phyloP scores from a whole-genome alignment of 2,329 filamentous ascomycete species.

The Dothideomycetes sp. region DNA sequence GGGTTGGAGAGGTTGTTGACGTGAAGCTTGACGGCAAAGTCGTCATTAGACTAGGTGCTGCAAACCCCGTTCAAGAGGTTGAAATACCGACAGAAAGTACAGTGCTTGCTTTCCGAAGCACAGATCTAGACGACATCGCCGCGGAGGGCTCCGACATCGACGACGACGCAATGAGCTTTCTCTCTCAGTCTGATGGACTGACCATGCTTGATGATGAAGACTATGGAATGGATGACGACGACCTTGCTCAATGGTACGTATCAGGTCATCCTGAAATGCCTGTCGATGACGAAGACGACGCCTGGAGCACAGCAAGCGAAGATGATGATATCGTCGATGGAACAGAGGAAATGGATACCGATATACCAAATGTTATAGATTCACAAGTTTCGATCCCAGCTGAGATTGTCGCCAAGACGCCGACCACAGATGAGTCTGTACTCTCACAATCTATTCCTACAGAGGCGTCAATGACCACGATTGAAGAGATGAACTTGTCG shows the following conservation, averaged over 20 bases:
- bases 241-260: conserved; percentile 4
- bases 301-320: conserved; percentile 11
- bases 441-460: no score
- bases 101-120: conserved; percentile 33
- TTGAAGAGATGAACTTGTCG: conserved; percentile 4
- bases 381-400: background rate
- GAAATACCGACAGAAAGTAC: conserved; percentile 37
- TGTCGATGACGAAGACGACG: conserved; percentile 7
- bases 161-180: conserved; percentile 13
- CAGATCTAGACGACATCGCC: conserved; percentile 28
- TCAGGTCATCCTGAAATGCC: conserved; percentile 4
- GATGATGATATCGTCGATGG: background rate
- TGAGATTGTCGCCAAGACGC: no score
- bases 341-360: background rate
- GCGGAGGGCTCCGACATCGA: conserved; percentile 30
- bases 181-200: conserved; percentile 2
- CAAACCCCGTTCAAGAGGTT: conserved; percentile 38
- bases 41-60: conserved; percentile 42
- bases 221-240: conserved; percentile 2
- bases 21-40: conserved; percentile 41
- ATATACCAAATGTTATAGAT: background rate
- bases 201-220: conserved; percentile 4
- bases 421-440: no score
- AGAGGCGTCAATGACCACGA: background rate
- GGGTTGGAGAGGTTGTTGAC: conserved; percentile 48